phyloP scores from a whole-genome alignment of 345 rosid species.

The Arabis hirsuta region DNA sequence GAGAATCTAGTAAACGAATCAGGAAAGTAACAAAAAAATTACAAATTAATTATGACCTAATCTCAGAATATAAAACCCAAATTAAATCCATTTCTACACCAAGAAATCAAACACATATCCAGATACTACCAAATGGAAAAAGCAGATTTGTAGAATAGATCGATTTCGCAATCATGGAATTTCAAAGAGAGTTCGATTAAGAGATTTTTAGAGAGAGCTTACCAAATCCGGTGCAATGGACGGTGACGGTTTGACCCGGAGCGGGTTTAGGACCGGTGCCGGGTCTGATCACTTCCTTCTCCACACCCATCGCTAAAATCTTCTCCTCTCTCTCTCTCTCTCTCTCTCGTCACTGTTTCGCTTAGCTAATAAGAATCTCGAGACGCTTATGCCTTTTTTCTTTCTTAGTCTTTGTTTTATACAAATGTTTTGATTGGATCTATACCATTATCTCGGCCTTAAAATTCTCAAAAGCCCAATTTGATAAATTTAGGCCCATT shows the following conservation, averaged over 20 bases:
- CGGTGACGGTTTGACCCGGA: conserved; percentile 67
- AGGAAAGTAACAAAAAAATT: background rate
- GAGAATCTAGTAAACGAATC: background rate
- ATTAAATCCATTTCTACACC: background rate
- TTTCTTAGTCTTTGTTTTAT: background rate
- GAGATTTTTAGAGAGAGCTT: conserved; percentile 12
- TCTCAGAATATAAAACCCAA: conserved; percentile 22
- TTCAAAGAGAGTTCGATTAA: background rate
- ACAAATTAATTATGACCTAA: background rate
- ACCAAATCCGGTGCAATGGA: conserved; percentile 81
- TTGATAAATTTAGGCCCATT: background rate
- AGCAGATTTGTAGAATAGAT: conserved; percentile 23
- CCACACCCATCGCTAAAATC: conserved; percentile 54
- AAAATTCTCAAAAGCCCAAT: background rate
- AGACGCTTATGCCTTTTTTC: background rate
- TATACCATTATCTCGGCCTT: background rate
- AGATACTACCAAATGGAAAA: conserved; percentile 1
- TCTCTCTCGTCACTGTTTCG: background rate
- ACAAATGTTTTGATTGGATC: background rate
- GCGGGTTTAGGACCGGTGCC: conserved; percentile 64
- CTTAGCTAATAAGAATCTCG: conserved; percentile 27
- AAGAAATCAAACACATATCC: background rate
- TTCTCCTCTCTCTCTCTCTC: background rate
- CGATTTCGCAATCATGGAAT: conserved; percentile 6
- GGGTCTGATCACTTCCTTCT: conserved; percentile 61